Conservation (phyloP, 805 yeast genomes). For the Cyberlindnera japonica region DNA sequence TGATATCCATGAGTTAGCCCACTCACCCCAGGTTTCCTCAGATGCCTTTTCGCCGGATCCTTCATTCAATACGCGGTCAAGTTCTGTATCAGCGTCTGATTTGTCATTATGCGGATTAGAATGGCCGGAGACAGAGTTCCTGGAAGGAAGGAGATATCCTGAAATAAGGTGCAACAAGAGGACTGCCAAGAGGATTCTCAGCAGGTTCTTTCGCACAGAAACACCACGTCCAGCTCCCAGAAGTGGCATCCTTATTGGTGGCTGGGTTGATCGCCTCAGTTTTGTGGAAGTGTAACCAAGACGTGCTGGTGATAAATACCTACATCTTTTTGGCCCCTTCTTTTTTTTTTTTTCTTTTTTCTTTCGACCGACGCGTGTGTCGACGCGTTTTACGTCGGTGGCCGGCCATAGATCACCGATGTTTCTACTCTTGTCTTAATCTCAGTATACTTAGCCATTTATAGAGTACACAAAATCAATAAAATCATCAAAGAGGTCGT, state of each 20-base stretch:
- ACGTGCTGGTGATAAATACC: no score
- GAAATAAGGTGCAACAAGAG: conserved; percentile 9
- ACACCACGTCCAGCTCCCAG: conserved; percentile 1
- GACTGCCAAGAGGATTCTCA: conserved; percentile 9
- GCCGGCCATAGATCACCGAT: no score
- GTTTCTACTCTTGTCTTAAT: no score
- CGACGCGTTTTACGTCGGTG: no score
- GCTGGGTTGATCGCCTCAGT: no score
- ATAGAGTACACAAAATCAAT: not conserved
- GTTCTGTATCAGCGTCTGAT: conserved; percentile 2
- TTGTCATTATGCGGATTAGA: not conserved
- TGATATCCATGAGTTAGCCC: conserved; percentile 6
- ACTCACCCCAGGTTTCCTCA: conserved; percentile 5
- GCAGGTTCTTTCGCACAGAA: conserved; percentile 9
- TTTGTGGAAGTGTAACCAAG: no score
- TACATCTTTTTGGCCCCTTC: no score
- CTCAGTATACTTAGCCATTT: not conserved
- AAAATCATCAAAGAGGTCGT: not conserved
- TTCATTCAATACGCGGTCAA: conserved; percentile 3
- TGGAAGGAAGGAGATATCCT: conserved; percentile 10
- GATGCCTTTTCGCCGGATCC: not conserved
- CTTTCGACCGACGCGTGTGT: no score
- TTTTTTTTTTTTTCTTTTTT: no score
- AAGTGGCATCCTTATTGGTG: not conserved
- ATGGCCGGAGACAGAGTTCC: not conserved